These are phyloP conservation scores for Didymellaceae sp. DNA, from an alignment of 2,329 filamentous ascomycete genomes.

Conservation along the genomic window DNA sequence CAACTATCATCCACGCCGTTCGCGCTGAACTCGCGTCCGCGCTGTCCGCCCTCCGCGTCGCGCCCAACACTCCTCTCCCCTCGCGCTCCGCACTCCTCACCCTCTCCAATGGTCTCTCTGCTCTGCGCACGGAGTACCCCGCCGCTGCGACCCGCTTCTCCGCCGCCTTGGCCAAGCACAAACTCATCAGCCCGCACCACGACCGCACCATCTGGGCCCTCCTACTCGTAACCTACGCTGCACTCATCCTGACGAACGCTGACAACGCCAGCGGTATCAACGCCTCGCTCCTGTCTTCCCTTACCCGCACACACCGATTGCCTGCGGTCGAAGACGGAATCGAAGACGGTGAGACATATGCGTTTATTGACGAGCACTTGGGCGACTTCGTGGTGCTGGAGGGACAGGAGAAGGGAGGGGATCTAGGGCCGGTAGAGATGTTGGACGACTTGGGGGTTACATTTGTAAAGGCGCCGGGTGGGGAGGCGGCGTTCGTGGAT, in stretches of 20 bases:
- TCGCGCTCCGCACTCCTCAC: slow-evolving; percentile 21
- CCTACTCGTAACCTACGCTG: slow-evolving; percentile 27
- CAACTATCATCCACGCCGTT: slow-evolving; percentile 35
- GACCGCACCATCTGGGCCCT: slow-evolving; percentile 32
- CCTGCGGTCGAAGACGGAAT: slow-evolving; percentile 33
- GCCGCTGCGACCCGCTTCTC: slow-evolving; percentile 16
- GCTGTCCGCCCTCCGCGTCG: slow-evolving; percentile 12
- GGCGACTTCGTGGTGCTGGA: slow-evolving; percentile 23
- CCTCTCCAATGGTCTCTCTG: slow-evolving; percentile 18
- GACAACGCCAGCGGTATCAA: background rate
- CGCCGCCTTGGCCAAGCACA: slow-evolving; percentile 20
- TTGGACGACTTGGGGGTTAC: too few relatives aligned
- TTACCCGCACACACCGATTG: slow-evolving; percentile 23
- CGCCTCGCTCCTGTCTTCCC: slow-evolving; percentile 11
- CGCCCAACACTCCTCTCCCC: slow-evolving; percentile 4
- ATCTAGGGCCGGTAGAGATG: too few relatives aligned
- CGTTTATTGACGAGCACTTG: slow-evolving; percentile 31
- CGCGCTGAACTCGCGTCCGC: slow-evolving; percentile 29
- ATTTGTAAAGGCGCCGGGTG: slow-evolving; percentile 16
- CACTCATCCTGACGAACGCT: slow-evolving; percentile 20
- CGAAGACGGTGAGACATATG: slow-evolving; percentile 32
- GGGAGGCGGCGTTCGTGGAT: slow-evolving; percentile 9
- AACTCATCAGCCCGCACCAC: slow-evolving; percentile 11
- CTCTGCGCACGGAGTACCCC: slow-evolving; percentile 22
- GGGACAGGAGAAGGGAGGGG: background rate